Conservation (phyloP, 768 basidiomycete genomes). For the Trametes maxima region DNA sequence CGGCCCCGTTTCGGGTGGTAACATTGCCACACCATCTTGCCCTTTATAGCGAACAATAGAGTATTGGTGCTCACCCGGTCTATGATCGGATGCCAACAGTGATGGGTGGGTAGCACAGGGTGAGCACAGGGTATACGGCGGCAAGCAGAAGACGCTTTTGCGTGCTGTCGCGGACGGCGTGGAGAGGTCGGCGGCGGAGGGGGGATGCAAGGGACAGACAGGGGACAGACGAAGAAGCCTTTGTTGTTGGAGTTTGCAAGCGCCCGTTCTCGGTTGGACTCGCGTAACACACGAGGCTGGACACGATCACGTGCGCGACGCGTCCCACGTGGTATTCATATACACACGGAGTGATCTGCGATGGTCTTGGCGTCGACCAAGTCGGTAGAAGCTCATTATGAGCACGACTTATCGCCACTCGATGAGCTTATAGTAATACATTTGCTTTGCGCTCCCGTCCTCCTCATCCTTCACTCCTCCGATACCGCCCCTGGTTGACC, state of each 20-base stretch:
- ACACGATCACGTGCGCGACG: slow-evolving; percentile 16
- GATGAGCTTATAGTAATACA: neutral
- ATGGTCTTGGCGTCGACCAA: too few relatives aligned
- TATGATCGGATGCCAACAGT: too few relatives aligned
- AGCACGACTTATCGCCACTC: neutral
- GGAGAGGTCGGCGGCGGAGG: too few relatives aligned
- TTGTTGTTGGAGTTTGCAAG: slow-evolving; percentile 15
- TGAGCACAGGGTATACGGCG: neutral
- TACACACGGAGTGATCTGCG: neutral
- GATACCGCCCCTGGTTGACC: slow-evolving; percentile 47
- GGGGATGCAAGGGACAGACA: neutral
- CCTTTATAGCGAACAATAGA: neutral
- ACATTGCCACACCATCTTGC: neutral
- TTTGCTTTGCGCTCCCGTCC: neutral
- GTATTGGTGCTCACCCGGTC: slow-evolving; percentile 2
- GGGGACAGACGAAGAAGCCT: slow-evolving; percentile 1
- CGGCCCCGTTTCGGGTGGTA: neutral
- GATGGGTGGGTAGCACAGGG: neutral
- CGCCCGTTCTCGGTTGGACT: slow-evolving; percentile 18
- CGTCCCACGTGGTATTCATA: slow-evolving; percentile 9
- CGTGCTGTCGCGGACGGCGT: too few relatives aligned
- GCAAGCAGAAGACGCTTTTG: neutral
- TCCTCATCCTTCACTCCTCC: slow-evolving; percentile 14
- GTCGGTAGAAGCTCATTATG: neutral
- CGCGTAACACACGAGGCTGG: slow-evolving; percentile 19